Evolutionary conservation across 208 protist species (phyloP).

Genomic region (Herpetomonas samuelpessoai): DNA sequence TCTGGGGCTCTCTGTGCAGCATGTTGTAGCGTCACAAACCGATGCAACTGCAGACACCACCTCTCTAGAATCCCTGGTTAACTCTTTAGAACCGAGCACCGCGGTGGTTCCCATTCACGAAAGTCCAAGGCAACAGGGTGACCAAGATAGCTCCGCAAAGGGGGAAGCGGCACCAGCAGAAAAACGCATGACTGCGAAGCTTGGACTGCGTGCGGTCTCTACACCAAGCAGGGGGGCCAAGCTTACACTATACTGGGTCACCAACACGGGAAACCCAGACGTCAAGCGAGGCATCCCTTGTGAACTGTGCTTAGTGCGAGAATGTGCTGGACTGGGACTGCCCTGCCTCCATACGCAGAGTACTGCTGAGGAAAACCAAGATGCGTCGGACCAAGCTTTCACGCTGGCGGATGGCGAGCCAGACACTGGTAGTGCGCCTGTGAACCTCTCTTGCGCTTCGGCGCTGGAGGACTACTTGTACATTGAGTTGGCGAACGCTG

Average conservation of each 20-base stretch:
- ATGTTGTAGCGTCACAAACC: not conserved
- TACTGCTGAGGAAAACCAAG: too few species aligned
- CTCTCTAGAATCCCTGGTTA: not conserved
- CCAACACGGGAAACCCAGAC: conserved; percentile 36
- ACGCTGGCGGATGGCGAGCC: not conserved
- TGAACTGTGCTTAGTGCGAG: conserved; percentile 51
- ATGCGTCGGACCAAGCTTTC: too few species aligned
- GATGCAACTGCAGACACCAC: not conserved
- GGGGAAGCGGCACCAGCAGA: conserved; percentile 3
- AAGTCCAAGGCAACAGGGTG: too few species aligned
- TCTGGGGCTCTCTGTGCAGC: conserved; percentile 2
- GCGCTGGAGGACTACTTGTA: conserved; percentile 52
- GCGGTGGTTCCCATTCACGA: not conserved
- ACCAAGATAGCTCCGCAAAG: not conserved
- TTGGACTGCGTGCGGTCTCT: conserved; percentile 52
- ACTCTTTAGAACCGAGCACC: not conserved
- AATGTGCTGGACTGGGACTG: conserved; percentile 52
- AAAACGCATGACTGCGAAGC: conserved; percentile 27
- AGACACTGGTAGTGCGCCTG: not conserved
- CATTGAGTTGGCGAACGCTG: conserved; percentile 73
- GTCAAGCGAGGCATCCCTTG: conserved; percentile 50
- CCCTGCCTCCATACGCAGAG: conserved; percentile 2
- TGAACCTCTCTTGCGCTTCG: conserved; percentile 1
- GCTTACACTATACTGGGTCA: conserved; percentile 45
- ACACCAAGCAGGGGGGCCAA: conserved; percentile 19